A percentile compares a stretch with the other conserved stretches of the same genome.
Evolutionary conservation across 2,329 filamentous ascomycete species (phyloP).

Genomic region (Gnomoniopsis sp.): DNA sequence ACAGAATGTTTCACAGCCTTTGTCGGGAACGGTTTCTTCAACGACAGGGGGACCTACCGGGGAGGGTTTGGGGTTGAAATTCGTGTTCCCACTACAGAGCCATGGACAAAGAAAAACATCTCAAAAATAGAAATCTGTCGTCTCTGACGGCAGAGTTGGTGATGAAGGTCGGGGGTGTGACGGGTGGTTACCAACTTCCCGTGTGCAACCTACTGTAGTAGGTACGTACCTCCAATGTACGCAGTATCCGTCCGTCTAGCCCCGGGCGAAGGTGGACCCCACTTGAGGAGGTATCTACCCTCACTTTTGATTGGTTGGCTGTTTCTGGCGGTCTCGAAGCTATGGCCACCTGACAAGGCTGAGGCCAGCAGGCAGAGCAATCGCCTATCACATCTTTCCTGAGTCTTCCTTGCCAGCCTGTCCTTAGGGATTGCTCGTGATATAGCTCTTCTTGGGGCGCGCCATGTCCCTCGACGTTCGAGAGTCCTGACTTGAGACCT

Average conservation of each 20-base stretch:
- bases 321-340: background rate
- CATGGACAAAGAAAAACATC: no score
- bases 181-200: no score
- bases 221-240: no score
- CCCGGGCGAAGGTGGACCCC: no score
- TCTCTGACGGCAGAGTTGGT: background rate
- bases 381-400: constrained; percentile 11
- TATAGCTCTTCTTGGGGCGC: constrained; percentile 15
- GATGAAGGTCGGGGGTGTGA: background rate
- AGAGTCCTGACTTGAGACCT: background rate
- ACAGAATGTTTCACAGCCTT: background rate
- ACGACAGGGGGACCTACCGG: no score
- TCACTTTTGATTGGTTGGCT: background rate
- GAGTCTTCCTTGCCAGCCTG: constrained; percentile 13
- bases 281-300: background rate
- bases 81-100: background rate
- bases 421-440: constrained; percentile 6
- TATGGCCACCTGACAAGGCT: constrained; percentile 8
- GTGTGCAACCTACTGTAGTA: no score
- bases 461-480: constrained; percentile 6
- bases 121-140: background rate
- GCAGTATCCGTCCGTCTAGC: no score
- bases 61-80: background rate
- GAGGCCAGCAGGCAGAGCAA: constrained; percentile 17
- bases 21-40: background rate